A percentile compares a stretch with the other conserved stretches of the same genome.
These are phyloP conservation scores for Xylaria longipes DNA, from an alignment of 495 filamentous ascomycete genomes.

Conservation along the genomic window DNA sequence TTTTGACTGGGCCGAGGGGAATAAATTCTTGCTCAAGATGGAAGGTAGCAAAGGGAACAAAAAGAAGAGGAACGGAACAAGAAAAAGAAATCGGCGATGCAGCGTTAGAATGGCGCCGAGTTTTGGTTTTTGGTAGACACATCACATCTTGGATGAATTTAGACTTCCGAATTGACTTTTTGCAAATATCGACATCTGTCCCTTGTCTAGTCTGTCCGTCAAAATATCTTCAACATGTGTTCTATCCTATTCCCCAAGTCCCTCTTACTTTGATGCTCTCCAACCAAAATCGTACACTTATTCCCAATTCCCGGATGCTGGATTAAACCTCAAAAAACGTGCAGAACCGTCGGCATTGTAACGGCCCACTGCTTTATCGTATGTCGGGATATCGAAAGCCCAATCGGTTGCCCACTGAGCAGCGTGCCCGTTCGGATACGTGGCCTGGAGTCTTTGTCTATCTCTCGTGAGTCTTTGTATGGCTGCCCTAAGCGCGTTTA, in stretches of 20 bases:
- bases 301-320: background rate
- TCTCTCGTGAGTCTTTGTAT: background rate
- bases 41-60: background rate
- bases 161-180: no score
- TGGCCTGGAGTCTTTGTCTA: background rate
- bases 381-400: background rate
- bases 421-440: background rate
- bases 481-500: background rate
- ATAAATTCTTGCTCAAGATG: background rate
- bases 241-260: no score
- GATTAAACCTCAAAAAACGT: background rate
- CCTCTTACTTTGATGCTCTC: background rate
- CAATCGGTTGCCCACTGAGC: background rate
- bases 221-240: no score
- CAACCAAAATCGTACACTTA: background rate
- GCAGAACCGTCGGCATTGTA: background rate
- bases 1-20: background rate
- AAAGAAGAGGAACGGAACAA: background rate
- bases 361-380: background rate
- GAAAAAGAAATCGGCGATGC: no score
- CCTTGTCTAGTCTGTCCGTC: no score
- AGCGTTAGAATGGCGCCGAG: no score
- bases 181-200: no score
- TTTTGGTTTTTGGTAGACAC: no score
- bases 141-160: no score